Base-by-base conservation (phyloP, 2,329 filamentous ascomycete genomes). In the Aureobasidium musti region DNA sequence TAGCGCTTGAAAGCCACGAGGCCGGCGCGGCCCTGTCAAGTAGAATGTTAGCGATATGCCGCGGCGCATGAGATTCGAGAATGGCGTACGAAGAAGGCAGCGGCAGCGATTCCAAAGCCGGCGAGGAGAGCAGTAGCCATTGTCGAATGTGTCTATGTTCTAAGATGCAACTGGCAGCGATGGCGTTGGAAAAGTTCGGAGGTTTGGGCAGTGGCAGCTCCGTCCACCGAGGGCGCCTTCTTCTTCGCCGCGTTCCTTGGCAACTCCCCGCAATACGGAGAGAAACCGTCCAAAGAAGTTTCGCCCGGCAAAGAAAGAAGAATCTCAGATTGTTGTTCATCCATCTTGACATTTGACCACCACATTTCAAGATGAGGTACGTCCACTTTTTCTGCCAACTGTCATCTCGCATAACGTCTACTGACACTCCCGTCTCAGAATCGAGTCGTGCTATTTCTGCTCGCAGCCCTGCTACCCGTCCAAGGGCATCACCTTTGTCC, bases 1-100 rank as follows among this genome's bases (percentile, higher is more conserved):
- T 90, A 96, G 74, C 91, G 87, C 70, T 93, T 88, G 78, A 93
- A 86, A 72, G 95, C 95, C 74, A 98, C 90, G 45, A 96, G 86
- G 73, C 93, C 94, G 68, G 95, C 94, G 76, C 95, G 91, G 71
- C 95, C 94, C 92, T 97, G 74, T 65, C 28, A 67, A 73, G 68
- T 64, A 14, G 13, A 61, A 69, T 67, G 67, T 64, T 70, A 49
- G 54, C 35, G 10, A 17, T 28, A 17, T 5, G 14, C 39, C 10
- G 17, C 28, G 5, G 45, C 30, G 30, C 43, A 50, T 19, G 33
- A 14, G 14, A 17, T 47, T 19, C 56, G 41, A 54, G 45, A 43
- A 28, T 21, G 43, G 71, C 80, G 65, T 80, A 88, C 87, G 73
- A 89, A 82, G 76, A 88, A 89, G 65, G 87, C 87, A n/a, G 86